Conservation (phyloP, 108 stramenopile genomes). For the Thalassiosira profunda region DNA sequence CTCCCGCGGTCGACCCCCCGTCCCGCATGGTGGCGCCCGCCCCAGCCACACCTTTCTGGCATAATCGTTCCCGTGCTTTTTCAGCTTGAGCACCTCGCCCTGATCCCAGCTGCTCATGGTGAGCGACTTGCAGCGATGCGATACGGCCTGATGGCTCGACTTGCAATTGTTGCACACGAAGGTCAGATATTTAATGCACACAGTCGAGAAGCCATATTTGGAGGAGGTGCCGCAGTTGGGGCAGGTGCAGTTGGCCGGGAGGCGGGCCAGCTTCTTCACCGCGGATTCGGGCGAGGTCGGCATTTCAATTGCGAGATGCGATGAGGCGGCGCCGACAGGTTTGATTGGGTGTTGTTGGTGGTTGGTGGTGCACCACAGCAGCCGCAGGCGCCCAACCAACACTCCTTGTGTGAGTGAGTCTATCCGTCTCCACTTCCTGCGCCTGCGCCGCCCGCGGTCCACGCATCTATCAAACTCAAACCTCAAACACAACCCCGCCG, state of each 20-base stretch:
- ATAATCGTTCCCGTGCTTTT: conserved; percentile 75
- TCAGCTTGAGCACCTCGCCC: conserved; percentile 70
- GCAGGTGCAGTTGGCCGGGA: conserved; percentile 66
- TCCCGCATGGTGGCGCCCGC: conserved; percentile 77
- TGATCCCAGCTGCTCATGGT: conserved; percentile 91
- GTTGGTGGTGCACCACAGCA: too few species aligned
- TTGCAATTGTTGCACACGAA: conserved; percentile 97
- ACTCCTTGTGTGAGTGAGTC: too few species aligned
- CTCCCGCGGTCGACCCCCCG: conserved; percentile 70
- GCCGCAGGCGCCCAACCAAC: too few species aligned
- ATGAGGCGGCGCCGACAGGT: too few species aligned
- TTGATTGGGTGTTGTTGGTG: too few species aligned
- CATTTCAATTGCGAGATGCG: too few species aligned
- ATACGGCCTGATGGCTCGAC: conserved; percentile 88
- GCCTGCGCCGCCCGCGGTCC: too few species aligned
- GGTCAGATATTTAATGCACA: conserved; percentile 93
- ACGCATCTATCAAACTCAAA: too few species aligned
- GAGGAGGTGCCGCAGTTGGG: conserved; percentile 87
- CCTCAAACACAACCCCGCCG: too few species aligned
- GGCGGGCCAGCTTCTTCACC: conserved; percentile 73
- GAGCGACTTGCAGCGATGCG: conserved; percentile 93
- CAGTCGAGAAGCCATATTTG: conserved; percentile 85
- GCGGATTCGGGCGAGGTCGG: conserved; percentile 61
- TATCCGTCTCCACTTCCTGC: too few species aligned
- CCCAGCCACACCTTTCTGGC: conserved; percentile 80